Conservation (phyloP, 176 grass and related monocot genomes). For the Oryza officinalis region DNA sequence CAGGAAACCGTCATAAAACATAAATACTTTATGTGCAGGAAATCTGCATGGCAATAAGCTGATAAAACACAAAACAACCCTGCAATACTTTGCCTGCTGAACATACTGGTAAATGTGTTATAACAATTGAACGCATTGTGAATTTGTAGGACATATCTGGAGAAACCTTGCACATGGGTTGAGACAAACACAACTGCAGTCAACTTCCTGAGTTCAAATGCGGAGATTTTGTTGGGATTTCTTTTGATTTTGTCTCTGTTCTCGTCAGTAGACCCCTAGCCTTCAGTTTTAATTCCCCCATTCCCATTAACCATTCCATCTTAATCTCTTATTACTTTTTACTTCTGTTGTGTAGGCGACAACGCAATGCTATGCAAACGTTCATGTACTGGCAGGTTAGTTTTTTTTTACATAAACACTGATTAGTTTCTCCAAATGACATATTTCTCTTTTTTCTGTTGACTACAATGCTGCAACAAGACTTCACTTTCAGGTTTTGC, state of each 20-base stretch:
- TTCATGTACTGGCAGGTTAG: slow-evolving; percentile 99
- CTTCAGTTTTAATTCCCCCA: slow-evolving; percentile 26
- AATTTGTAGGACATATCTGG: slow-evolving; percentile 85
- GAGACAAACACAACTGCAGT: slow-evolving; percentile 69
- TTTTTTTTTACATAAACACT: slow-evolving; percentile 6
- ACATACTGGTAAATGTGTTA: slow-evolving; percentile 31
- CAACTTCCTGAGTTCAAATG: slow-evolving; percentile 72
- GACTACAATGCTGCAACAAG: not conserved
- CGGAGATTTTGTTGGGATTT: slow-evolving; percentile 89
- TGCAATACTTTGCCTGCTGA: slow-evolving; percentile 17
- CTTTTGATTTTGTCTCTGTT: slow-evolving; percentile 84
- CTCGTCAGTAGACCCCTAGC: slow-evolving; percentile 73
- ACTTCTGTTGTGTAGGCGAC: slow-evolving; percentile 73
- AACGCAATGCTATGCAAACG: slow-evolving; percentile 85
- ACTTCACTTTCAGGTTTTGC: not conserved
- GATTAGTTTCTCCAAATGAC: not conserved
- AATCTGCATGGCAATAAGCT: slow-evolving; percentile 21
- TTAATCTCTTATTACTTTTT: slow-evolving; percentile 33
- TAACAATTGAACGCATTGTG: slow-evolving; percentile 6
- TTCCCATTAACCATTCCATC: not conserved
- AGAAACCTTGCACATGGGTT: slow-evolving; percentile 80
- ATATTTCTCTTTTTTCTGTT: slow-evolving; percentile 20
- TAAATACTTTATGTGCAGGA: not conserved
- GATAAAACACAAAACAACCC: slow-evolving; percentile 3
- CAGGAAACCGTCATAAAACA: not conserved